Evolutionary conservation across 208 protist species (phyloP).

Genomic region (Polymyxa betae): DNA sequence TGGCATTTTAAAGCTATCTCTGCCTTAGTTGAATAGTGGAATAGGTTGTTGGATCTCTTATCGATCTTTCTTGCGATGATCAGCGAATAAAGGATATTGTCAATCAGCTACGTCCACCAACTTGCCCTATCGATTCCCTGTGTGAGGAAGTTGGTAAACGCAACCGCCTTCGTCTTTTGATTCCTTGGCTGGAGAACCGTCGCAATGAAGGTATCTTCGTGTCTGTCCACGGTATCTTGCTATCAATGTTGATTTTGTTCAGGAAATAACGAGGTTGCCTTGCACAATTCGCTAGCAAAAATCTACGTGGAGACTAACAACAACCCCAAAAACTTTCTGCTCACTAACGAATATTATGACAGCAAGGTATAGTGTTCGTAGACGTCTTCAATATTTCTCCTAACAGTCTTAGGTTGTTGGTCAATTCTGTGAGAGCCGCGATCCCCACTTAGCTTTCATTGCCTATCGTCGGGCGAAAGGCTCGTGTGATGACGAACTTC

Average conservation of each 20-base stretch:
- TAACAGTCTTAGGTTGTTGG: conserved; percentile 81
- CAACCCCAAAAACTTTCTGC: conserved; percentile 93
- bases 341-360: conserved; percentile 95
- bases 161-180: conserved; percentile 93
- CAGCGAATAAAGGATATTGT: conserved; percentile 93
- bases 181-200: conserved; percentile 95
- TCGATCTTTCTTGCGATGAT: conserved; percentile 83
- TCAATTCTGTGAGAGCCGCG: conserved; percentile 98
- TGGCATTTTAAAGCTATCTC: not conserved
- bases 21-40: not conserved
- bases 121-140: conserved; percentile 72
- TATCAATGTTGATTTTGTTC: no score
- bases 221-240: no score
- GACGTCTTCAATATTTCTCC: not conserved
- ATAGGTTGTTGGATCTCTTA: conserved; percentile 92
- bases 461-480: conserved; percentile 87
- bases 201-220: conserved; percentile 83
- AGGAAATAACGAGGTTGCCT: conserved; percentile 79
- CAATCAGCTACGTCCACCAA: conserved; percentile 86
- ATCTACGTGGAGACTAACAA: conserved; percentile 98
- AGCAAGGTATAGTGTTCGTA: conserved; percentile 60
- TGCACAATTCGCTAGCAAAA: conserved; percentile 98
- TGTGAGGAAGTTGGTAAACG: conserved; percentile 81
- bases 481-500: conserved; percentile 92
- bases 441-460: conserved; percentile 95